A percentile compares a stretch with the other conserved stretches of the same genome.
phyloP scores from a whole-genome alignment of 2,329 filamentous ascomycete species.

The Talaromyces marneffei region DNA sequence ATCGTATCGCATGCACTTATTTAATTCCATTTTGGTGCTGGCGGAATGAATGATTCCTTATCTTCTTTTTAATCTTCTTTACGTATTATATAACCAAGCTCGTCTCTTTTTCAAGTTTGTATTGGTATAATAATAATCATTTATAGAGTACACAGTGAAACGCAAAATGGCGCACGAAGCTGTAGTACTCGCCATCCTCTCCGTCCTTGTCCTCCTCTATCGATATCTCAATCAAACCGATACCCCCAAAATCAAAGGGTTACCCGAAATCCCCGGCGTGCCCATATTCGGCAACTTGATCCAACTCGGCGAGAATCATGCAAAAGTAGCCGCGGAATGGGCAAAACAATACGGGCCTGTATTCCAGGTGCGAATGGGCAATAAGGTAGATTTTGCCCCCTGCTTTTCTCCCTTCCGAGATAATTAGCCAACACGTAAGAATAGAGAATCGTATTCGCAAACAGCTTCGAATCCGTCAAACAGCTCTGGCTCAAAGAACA shows the following conservation, averaged over 20 bases:
- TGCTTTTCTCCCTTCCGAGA: background rate
- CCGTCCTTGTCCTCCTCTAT: constrained; percentile 32
- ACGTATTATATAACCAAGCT: background rate
- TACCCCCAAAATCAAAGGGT: constrained; percentile 54
- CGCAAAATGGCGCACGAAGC: constrained; percentile 8
- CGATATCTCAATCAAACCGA: constrained; percentile 49
- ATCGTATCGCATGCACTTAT: background rate
- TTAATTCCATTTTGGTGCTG: background rate
- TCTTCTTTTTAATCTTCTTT: background rate
- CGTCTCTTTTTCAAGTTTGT: background rate
- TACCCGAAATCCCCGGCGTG: constrained; percentile 57
- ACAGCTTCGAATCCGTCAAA: constrained; percentile 68
- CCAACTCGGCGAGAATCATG: constrained; percentile 55
- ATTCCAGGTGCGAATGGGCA: constrained; percentile 61
- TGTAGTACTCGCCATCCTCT: background rate
- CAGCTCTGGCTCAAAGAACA: constrained; percentile 73
- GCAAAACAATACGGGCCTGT: constrained; percentile 58
- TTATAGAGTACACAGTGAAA: background rate
- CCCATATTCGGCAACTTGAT: constrained; percentile 60
- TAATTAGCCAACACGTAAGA: background rate
- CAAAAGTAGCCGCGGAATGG: constrained; percentile 51
- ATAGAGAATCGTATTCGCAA: constrained; percentile 68
- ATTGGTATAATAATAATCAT: background rate
- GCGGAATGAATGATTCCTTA: no score
- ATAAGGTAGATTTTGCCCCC: constrained; percentile 44